These are phyloP conservation scores for Pleurotus salmoneostramineus DNA, from an alignment of 768 basidiomycete genomes.

Conservation along the genomic window DNA sequence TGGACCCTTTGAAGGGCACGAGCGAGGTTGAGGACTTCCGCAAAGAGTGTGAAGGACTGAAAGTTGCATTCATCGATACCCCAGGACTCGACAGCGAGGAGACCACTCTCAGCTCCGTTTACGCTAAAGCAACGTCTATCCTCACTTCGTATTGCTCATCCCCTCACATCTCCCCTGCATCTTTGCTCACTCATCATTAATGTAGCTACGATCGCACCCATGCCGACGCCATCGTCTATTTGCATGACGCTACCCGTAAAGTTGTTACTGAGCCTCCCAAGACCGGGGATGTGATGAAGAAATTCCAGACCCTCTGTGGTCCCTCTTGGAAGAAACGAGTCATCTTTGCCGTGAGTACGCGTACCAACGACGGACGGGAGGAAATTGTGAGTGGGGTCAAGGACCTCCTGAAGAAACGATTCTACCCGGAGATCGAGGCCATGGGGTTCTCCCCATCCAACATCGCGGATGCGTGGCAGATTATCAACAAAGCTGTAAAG, in stretches of 20 bases:
- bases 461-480: neutral
- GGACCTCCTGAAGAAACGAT: neutral
- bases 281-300: neutral
- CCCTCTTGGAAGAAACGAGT: neutral
- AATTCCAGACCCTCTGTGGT: neutral
- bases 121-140: neutral
- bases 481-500: neutral
- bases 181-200: neutral
- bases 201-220: neutral
- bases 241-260: neutral
- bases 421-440: neutral
- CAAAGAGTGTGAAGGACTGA: neutral
- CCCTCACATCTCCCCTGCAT: neutral
- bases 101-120: neutral
- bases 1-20: neutral
- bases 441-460: neutral
- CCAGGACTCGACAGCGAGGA: neutral
- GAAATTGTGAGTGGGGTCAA: neutral
- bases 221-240: neutral
- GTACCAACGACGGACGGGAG: neutral
- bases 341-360: neutral
- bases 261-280: neutral
- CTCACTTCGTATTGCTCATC: neutral
- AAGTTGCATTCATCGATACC: constrained; percentile 1
- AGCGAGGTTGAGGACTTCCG: neutral